Evolutionary conservation across 306 rosid genomes (phyloP).

Genomic region (Hippophae tibetana): DNA sequence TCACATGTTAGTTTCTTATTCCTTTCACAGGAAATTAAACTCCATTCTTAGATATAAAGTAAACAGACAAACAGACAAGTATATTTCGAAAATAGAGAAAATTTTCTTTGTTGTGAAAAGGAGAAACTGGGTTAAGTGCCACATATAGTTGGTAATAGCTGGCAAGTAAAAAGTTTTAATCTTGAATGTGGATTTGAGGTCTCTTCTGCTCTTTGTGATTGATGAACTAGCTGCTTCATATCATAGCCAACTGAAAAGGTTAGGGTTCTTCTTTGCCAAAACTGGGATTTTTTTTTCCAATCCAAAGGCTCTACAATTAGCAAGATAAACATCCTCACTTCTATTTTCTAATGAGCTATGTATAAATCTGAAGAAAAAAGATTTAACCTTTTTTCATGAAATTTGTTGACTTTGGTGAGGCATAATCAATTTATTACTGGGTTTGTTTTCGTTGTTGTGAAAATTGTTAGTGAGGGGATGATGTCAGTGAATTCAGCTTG

Average conservation of each 20-base stretch:
- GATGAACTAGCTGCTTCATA: constrained; percentile 2
- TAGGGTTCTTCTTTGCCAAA: not conserved
- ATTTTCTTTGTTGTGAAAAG: too few species aligned
- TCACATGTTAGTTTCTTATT: too few species aligned
- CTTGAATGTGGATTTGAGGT: too few species aligned
- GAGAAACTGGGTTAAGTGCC: too few species aligned
- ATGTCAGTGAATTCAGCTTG: constrained; percentile 65
- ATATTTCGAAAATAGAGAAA: too few species aligned
- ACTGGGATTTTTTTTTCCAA: not conserved
- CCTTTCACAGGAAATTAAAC: too few species aligned
- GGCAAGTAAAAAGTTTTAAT: too few species aligned
- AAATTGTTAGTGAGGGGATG: constrained; percentile 35
- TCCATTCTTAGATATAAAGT: too few species aligned
- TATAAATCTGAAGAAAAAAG: not conserved
- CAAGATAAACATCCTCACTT: not conserved
- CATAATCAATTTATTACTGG: not conserved
- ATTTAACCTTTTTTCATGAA: constrained; percentile 8
- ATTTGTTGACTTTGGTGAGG: not conserved
- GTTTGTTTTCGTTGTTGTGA: constrained; percentile 1
- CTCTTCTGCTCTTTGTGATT: not conserved
- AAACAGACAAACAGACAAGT: too few species aligned
- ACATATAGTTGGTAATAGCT: too few species aligned
- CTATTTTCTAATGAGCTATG: not conserved
- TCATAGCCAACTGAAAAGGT: not conserved
- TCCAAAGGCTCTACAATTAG: not conserved